phyloP scores from a whole-genome alignment of 768 basidiomycete genomes.

The Tricholoma matsutake region DNA sequence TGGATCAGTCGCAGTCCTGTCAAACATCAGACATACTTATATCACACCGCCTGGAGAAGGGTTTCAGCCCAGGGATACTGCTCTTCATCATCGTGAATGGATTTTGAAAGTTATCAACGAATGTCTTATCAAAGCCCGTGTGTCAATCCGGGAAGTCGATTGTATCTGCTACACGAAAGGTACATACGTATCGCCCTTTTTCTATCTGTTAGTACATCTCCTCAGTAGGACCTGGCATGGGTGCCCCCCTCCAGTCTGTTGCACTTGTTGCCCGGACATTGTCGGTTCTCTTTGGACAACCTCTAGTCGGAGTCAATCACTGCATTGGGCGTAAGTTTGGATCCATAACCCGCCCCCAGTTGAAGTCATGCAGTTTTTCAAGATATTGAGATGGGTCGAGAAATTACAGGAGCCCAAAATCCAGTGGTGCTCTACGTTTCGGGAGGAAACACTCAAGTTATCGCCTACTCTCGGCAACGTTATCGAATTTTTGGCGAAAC shows the following conservation, averaged over 20 bases:
- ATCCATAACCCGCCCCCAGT: neutral
- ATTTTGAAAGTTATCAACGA: slow-evolving; percentile 75
- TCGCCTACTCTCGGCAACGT: slow-evolving; percentile 95
- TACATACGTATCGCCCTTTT: slow-evolving; percentile 26
- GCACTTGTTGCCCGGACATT: slow-evolving; percentile 91
- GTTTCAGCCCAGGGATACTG: slow-evolving; percentile 94
- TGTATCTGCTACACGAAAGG: slow-evolving; percentile 99
- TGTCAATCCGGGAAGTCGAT: slow-evolving; percentile 77
- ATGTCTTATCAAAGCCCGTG: slow-evolving; percentile 62
- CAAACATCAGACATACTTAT: slow-evolving; percentile 97
- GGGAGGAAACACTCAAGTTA: slow-evolving; percentile 98
- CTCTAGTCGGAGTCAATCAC: slow-evolving; percentile 97
- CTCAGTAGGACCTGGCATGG: slow-evolving; percentile 93
- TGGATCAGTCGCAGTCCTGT: slow-evolving; percentile 72
- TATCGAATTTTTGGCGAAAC: slow-evolving; percentile 99
- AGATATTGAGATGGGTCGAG: slow-evolving; percentile 99
- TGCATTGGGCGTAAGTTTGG: slow-evolving; percentile 87
- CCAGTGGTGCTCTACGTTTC: slow-evolving; percentile 98
- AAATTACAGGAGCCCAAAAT: slow-evolving; percentile 91
- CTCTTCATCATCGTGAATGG: slow-evolving; percentile 95
- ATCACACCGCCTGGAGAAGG: slow-evolving; percentile 98
- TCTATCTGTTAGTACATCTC: neutral
- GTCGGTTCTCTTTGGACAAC: slow-evolving; percentile 83
- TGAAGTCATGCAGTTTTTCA: slow-evolving; percentile 4
- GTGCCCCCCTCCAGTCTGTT: slow-evolving; percentile 92